These are phyloP conservation scores for Rosa chinensis DNA, from an alignment of 306 rosid species.

Conservation along the genomic window DNA sequence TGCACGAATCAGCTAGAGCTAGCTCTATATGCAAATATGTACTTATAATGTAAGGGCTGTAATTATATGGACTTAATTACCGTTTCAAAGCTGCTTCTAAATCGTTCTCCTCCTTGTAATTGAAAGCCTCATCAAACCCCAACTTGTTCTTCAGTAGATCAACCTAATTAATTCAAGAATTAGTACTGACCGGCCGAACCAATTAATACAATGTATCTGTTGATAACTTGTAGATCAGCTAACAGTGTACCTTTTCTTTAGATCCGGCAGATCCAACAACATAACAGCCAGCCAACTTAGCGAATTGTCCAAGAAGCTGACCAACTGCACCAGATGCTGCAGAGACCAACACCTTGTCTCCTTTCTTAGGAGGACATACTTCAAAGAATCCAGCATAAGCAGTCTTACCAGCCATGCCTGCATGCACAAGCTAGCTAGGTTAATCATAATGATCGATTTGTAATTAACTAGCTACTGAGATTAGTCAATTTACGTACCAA, in stretches of 20 bases:
- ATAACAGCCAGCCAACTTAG: slow-evolving; percentile 58
- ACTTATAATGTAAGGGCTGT: no score
- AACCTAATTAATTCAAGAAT: not conserved
- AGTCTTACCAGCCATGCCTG: slow-evolving; percentile 58
- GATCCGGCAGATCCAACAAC: slow-evolving; percentile 60
- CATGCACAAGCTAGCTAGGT: not conserved
- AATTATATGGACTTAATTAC: not conserved
- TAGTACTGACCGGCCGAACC: not conserved
- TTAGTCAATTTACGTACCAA: not conserved
- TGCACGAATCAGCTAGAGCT: no score
- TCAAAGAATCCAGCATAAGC: slow-evolving; percentile 33
- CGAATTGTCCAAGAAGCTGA: slow-evolving; percentile 37
- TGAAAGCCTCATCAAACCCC: slow-evolving; percentile 33
- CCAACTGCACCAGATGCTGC: slow-evolving; percentile 46
- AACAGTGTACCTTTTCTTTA: slow-evolving; percentile 37
- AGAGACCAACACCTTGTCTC: slow-evolving; percentile 53
- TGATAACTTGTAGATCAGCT: not conserved
- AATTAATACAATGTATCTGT: not conserved
- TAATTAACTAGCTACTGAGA: not conserved
- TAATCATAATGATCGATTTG: not conserved
- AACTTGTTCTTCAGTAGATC: slow-evolving; percentile 29
- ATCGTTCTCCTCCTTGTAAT: slow-evolving; percentile 34
- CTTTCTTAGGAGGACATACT: slow-evolving; percentile 49
- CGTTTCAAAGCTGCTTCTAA: slow-evolving; percentile 24
- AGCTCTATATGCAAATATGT: no score